These are phyloP conservation scores for Lathyrus aphaca DNA, from an alignment of 306 rosid species.

Conservation along the genomic window DNA sequence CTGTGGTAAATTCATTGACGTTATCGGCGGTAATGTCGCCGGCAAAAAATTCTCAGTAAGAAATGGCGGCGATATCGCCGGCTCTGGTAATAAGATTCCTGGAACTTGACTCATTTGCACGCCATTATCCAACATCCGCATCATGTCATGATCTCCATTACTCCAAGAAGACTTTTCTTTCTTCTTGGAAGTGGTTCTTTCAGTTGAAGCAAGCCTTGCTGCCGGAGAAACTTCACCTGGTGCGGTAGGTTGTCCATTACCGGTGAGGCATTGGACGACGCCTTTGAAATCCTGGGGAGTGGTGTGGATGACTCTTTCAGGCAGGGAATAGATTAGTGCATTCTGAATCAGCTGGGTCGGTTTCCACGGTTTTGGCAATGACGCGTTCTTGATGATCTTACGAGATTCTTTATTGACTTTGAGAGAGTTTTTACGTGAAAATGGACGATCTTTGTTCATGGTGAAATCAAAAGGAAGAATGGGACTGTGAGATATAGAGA, in stretches of 20 bases:
- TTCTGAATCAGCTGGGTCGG: neutral
- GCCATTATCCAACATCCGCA: slow-evolving; percentile 38
- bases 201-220: slow-evolving; percentile 68
- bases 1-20: too few relatives aligned
- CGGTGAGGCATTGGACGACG: slow-evolving; percentile 84
- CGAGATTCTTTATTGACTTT: slow-evolving; percentile 61
- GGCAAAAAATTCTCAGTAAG: slow-evolving; percentile 52
- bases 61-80: slow-evolving; percentile 52
- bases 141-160: slow-evolving; percentile 10
- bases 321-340: slow-evolving; percentile 51
- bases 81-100: slow-evolving; percentile 63
- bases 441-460: neutral
- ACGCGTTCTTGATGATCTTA: slow-evolving; percentile 65
- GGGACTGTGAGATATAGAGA: neutral
- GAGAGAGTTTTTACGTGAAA: slow-evolving; percentile 54
- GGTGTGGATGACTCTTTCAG: slow-evolving; percentile 61
- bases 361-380: slow-evolving; percentile 16
- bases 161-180: slow-evolving; percentile 28
- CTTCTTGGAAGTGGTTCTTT: slow-evolving; percentile 55
- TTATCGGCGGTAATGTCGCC: too few relatives aligned
- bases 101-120: slow-evolving; percentile 60
- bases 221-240: slow-evolving; percentile 66
- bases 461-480: neutral
- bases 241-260: slow-evolving; percentile 34
- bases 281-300: slow-evolving; percentile 59